These are phyloP conservation scores for Ophiognomonia clavigignenti-juglandacearum DNA, from an alignment of 2,329 filamentous ascomycete species.

Conservation along the genomic window DNA sequence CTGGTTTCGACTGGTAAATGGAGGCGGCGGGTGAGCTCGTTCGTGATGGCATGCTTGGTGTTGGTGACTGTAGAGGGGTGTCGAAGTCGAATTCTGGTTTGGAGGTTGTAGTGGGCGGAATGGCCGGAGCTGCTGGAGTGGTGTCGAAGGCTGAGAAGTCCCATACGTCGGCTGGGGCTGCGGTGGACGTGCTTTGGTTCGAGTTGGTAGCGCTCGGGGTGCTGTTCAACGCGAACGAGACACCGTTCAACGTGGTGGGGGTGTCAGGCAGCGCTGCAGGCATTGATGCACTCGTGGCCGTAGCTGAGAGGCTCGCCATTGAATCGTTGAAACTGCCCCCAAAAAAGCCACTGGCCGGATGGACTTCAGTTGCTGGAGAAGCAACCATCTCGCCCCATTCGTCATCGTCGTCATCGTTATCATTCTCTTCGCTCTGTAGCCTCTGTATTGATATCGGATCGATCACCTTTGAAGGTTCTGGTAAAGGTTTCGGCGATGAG, in stretches of 20 bases:
- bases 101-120: slow-evolving; percentile 13
- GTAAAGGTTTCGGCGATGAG: background rate
- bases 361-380: slow-evolving; percentile 26
- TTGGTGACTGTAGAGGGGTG: slow-evolving; percentile 12
- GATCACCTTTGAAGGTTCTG: background rate
- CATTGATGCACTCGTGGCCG: background rate
- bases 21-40: background rate
- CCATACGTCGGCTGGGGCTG: slow-evolving; percentile 3
- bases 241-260: background rate
- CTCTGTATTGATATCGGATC: too few species aligned
- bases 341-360: slow-evolving; percentile 5
- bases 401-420: slow-evolving; percentile 42
- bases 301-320: background rate
- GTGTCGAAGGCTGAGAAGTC: slow-evolving; percentile 16
- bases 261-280: background rate
- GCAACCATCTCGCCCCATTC: slow-evolving; percentile 60
- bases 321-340: slow-evolving; percentile 3
- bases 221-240: slow-evolving; percentile 1
- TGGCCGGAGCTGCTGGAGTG: background rate
- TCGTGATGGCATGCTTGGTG: slow-evolving; percentile 6
- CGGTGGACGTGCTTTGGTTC: background rate
- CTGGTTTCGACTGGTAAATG: background rate
- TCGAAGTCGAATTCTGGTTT: slow-evolving; percentile 14
- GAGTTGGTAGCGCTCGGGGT: background rate
- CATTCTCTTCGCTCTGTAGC: slow-evolving; percentile 8